phyloP scores from a whole-genome alignment of 345 rosid species.

The Eucalyptus erythrocorys region DNA sequence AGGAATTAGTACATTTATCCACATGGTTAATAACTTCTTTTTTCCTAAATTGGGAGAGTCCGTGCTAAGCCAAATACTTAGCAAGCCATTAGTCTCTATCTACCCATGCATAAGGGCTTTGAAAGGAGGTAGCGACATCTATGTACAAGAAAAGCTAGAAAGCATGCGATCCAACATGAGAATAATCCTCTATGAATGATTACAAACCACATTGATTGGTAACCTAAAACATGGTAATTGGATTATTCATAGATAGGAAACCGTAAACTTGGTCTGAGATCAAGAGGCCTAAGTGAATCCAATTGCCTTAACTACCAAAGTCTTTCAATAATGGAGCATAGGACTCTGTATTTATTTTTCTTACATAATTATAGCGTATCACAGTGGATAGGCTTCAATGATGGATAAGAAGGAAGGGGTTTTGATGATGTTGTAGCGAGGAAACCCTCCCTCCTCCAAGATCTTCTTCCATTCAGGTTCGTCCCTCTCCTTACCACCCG shows the following conservation, averaged over 20 bases:
- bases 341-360: not conserved
- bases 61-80: too few relatives aligned
- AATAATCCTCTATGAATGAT: not conserved
- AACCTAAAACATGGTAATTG: not conserved
- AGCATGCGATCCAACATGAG: not conserved
- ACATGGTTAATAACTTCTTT: too few relatives aligned
- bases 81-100: too few relatives aligned
- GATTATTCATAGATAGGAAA: not conserved
- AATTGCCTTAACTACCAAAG: not conserved
- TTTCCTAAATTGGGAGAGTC: too few relatives aligned
- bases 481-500: slow-evolving; percentile 6
- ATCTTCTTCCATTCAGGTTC: slow-evolving; percentile 11
- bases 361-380: not conserved
- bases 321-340: not conserved
- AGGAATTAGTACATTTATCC: too few relatives aligned
- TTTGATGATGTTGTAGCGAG: slow-evolving; percentile 7
- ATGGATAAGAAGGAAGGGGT: not conserved
- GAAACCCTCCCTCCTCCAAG: slow-evolving; percentile 16
- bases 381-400: slow-evolving; percentile 2
- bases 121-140: too few relatives aligned
- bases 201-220: not conserved
- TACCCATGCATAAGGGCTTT: too few relatives aligned
- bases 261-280: not conserved
- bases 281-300: not conserved
- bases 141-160: too few relatives aligned